phyloP scores from a whole-genome alignment of 2,329 filamentous ascomycete species.

The Colletotrichum musae region DNA sequence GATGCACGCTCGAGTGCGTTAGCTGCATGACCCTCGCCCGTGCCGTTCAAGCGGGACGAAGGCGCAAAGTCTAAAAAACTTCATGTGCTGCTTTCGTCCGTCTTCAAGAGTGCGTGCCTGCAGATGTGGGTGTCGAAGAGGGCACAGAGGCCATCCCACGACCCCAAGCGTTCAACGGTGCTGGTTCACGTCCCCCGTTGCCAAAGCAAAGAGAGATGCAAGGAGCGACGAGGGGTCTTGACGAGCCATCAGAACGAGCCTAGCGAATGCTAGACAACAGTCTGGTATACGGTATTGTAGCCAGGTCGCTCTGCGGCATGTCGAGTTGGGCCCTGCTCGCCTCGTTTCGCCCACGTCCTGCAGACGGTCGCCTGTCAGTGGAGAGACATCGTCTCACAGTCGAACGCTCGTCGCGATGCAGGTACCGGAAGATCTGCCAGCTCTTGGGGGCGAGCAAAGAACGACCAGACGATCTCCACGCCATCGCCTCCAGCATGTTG shows the following conservation, averaged over 20 bases:
- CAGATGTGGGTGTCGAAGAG: constrained; percentile 16
- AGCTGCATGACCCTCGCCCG: constrained; percentile 37
- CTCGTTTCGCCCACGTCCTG: constrained; percentile 18
- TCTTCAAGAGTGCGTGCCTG: background rate
- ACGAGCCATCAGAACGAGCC: background rate
- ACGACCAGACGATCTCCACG: constrained; percentile 16
- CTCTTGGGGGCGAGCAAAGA: background rate
- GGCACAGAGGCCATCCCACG: constrained; percentile 26
- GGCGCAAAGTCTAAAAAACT: constrained; percentile 28
- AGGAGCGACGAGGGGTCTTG: background rate
- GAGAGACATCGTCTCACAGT: constrained; percentile 35
- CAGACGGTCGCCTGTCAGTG: constrained; percentile 12
- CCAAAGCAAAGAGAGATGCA: background rate
- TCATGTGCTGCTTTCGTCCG: constrained; percentile 31
- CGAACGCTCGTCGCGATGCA: constrained; percentile 30
- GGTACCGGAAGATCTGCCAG: constrained; percentile 23
- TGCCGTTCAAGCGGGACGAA: constrained; percentile 40
- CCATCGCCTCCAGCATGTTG: background rate
- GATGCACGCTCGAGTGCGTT: constrained; percentile 29
- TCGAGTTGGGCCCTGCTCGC: background rate
- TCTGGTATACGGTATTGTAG: too few relatives aligned
- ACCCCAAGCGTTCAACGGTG: constrained; percentile 27
- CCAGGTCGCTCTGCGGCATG: too few relatives aligned
- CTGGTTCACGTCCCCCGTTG: background rate
- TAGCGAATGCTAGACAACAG: background rate